phyloP scores from a whole-genome alignment of 331 rosid genomes.

The Rhamnella rubrinervis region DNA sequence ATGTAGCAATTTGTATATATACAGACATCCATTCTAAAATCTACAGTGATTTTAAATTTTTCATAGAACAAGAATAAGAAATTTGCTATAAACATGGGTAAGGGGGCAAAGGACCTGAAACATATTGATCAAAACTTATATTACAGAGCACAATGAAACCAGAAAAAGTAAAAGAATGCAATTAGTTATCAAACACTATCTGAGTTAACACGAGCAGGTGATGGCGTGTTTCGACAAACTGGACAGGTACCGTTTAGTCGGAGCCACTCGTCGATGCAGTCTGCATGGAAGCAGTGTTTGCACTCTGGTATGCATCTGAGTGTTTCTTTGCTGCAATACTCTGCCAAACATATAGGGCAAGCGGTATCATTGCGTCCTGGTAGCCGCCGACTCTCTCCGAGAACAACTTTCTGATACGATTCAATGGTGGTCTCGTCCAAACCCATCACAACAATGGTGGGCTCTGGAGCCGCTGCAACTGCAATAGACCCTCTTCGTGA shows the following conservation, averaged over 20 bases:
- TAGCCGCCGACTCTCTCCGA: constrained; percentile 66
- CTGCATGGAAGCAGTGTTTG: constrained; percentile 77
- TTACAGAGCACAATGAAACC: too few species aligned
- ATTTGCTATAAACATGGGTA: too few species aligned
- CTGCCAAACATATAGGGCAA: constrained; percentile 75
- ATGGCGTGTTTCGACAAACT: constrained; percentile 66
- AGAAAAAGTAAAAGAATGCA: background rate
- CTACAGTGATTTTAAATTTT: too few species aligned
- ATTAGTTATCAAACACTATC: background rate
- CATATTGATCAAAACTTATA: too few species aligned
- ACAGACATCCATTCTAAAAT: too few species aligned
- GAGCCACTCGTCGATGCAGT: constrained; percentile 81
- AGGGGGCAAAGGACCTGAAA: background rate
- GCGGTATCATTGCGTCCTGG: constrained; percentile 57
- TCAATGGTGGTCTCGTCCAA: constrained; percentile 66
- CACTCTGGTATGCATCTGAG: constrained; percentile 76
- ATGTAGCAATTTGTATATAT: too few species aligned
- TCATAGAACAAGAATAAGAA: background rate
- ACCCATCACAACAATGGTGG: constrained; percentile 33
- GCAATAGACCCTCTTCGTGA: constrained; percentile 25
- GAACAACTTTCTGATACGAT: constrained; percentile 62
- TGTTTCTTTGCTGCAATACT: constrained; percentile 58
- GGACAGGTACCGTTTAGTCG: constrained; percentile 60
- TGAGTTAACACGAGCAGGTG: constrained; percentile 41
- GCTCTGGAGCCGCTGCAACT: constrained; percentile 34